phyloP scores from a whole-genome alignment of 2,329 filamentous ascomycete genomes.

The Graphiopsis chlorocephala region DNA sequence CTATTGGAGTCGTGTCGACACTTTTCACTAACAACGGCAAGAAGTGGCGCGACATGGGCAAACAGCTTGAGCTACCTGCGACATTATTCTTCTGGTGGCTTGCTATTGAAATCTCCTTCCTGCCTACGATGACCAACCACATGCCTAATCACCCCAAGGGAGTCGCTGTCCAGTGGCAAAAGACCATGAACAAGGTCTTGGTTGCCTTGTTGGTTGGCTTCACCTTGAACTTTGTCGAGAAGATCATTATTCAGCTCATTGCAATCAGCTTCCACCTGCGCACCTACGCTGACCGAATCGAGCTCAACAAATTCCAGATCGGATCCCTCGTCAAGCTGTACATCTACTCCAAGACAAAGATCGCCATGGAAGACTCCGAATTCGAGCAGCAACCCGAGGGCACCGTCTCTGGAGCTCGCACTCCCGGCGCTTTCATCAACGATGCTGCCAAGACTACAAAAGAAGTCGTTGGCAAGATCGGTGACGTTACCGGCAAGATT shows the following conservation, averaged over 20 bases:
- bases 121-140: constrained; percentile 73
- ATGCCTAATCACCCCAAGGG: background rate
- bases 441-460: constrained; percentile 71
- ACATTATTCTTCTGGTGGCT: constrained; percentile 92
- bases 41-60: constrained; percentile 89
- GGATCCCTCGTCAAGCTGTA: constrained; percentile 64
- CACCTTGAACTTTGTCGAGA: constrained; percentile 80
- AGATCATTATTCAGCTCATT: constrained; percentile 92
- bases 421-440: constrained; percentile 69
- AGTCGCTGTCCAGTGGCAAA: constrained; percentile 65
- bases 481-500: constrained; percentile 79
- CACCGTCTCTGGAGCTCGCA: constrained; percentile 61
- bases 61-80: constrained; percentile 77
- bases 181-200: constrained; percentile 78
- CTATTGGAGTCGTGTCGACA: constrained; percentile 63
- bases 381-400: constrained; percentile 55
- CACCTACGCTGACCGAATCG: constrained; percentile 87
- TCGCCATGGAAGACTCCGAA: constrained; percentile 71
- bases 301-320: constrained; percentile 89
- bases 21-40: constrained; percentile 82
- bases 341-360: constrained; percentile 62
- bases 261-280: constrained; percentile 88
- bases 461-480: constrained; percentile 73
- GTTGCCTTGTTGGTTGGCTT: constrained; percentile 78
- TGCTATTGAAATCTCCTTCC: constrained; percentile 78